Conservation (phyloP, 495 filamentous ascomycete species). For the Podospora australis region DNA sequence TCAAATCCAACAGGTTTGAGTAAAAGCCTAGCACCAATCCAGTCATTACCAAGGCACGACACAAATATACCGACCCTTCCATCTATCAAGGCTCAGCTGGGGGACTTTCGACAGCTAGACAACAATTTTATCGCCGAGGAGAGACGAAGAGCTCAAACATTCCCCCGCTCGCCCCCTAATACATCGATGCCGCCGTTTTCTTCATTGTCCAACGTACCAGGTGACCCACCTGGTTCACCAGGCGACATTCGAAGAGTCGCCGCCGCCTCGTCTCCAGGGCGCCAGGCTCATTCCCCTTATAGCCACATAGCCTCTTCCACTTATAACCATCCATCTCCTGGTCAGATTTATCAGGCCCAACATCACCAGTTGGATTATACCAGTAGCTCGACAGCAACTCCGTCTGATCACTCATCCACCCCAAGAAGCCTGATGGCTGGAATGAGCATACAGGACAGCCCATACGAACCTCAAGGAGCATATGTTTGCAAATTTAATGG, state of each 20-base stretch:
- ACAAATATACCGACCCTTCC: constrained; percentile 38
- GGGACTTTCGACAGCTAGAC: constrained; percentile 51
- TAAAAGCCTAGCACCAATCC: constrained; percentile 45
- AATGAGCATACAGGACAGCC: constrained; percentile 47
- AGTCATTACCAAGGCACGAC: constrained; percentile 41
- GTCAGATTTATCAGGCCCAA: constrained; percentile 13
- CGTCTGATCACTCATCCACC: constrained; percentile 31
- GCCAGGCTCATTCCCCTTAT: too few relatives aligned
- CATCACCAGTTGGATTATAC: constrained; percentile 17
- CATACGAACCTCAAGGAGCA: too few relatives aligned
- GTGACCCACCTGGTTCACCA: constrained; percentile 30
- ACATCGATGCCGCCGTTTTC: constrained; percentile 16
- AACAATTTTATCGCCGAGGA: constrained; percentile 48
- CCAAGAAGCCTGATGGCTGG: too few relatives aligned
- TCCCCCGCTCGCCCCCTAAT: constrained; percentile 20
- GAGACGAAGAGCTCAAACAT: constrained; percentile 23
- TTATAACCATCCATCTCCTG: constrained; percentile 8
- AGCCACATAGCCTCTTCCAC: too few relatives aligned
- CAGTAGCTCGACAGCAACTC: constrained; percentile 26
- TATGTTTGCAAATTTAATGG: constrained; percentile 37
- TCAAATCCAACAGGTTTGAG: constrained; percentile 24
- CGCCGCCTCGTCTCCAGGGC: constrained; percentile 14
- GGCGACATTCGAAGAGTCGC: constrained; percentile 10
- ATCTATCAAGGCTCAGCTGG: constrained; percentile 38
- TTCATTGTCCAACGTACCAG: too few relatives aligned